Base-by-base conservation (phyloP, 768 basidiomycete genomes). In the Tulasnella sp. region DNA sequence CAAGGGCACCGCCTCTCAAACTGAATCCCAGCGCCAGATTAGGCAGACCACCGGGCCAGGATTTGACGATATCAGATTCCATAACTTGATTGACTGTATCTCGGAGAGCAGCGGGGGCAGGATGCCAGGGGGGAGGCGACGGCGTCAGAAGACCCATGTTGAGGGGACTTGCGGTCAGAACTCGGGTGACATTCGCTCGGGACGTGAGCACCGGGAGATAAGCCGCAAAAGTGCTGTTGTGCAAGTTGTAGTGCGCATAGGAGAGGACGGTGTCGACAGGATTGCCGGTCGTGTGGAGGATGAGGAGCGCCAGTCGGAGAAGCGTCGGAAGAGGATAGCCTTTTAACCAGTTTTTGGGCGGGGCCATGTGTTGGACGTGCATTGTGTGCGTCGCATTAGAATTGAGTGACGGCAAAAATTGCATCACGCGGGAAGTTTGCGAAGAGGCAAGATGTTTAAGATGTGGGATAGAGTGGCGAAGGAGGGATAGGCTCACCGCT, bases 311-410 rank as follows among this genome's bases (percentile, higher is more conserved):
- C 15, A 91, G 69, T n/a, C 90, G 82, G 27, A 93, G 75, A n/a
- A 93, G 75, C 0, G 83, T 83, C 7, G 88, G 82, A 23, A 92
- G 74, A 9, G 88, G 87, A 62, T 81, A 89, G 0, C 85, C 90
- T 89, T 65, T 15, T 6, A n/a, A n/a, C n/a, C n/a, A n/a, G n/a
- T n/a, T n/a, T n/a, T n/a, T n/a, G n/a, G n/a, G n/a, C n/a, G n/a
- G n/a, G n/a, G n/a, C n/a, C n/a, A n/a, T n/a, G n/a, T n/a, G n/a
- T n/a, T n/a, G n/a, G n/a, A n/a, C n/a, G n/a, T n/a, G n/a, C n/a
- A n/a, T n/a, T n/a, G n/a, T n/a, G n/a, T n/a, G n/a, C n/a, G n/a
- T n/a, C n/a, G n/a, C n/a, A n/a, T n/a, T n/a, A n/a, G n/a, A n/a
- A n/a, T n/a, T n/a, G n/a, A n/a, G n/a, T n/a, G n/a, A n/a, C n/a